Conservation (phyloP, 164 flowering plant genomes). For the Aristolochia fimbriata region DNA sequence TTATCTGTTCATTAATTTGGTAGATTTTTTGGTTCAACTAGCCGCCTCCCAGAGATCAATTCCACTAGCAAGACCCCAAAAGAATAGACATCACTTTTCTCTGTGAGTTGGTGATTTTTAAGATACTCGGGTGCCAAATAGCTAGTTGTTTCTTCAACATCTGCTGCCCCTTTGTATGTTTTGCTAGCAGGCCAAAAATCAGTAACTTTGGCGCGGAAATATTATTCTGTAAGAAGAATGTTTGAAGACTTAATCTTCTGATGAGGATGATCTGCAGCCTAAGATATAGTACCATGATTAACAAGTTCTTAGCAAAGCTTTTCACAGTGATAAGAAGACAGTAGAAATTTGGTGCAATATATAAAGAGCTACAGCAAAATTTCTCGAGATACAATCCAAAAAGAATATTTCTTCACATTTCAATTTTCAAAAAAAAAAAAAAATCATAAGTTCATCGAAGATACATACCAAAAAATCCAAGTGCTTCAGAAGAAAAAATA, state of each 20-base stretch:
- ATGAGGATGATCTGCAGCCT: slow-evolving; percentile 74
- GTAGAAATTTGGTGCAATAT: too few species aligned
- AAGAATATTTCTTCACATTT: too few species aligned
- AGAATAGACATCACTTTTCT: slow-evolving; percentile 93
- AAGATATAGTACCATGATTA: slow-evolving; percentile 4
- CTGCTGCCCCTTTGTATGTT: slow-evolving; percentile 61
- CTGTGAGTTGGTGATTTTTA: slow-evolving; percentile 79
- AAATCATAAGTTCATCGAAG: too few species aligned
- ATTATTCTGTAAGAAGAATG: slow-evolving; percentile 77
- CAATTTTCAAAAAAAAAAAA: too few species aligned
- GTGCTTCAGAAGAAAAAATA: too few species aligned
- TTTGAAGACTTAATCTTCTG: slow-evolving; percentile 96
- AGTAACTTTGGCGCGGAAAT: slow-evolving; percentile 85
- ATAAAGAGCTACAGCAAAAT: too few species aligned
- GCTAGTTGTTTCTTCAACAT: slow-evolving; percentile 96
- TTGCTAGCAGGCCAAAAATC: slow-evolving; percentile 93
- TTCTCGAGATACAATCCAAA: too few species aligned
- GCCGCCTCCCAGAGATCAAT: slow-evolving; percentile 75
- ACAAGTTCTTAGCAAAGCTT: neutral
- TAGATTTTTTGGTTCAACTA: slow-evolving; percentile 69
- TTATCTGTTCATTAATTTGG: slow-evolving; percentile 58
- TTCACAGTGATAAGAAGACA: too few species aligned
- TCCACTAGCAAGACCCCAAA: slow-evolving; percentile 89
- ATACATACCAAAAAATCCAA: too few species aligned
- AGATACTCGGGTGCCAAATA: slow-evolving; percentile 95